These are phyloP conservation scores for Platismatia glauca DNA, from an alignment of 495 filamentous ascomycete species.

Conservation along the genomic window DNA sequence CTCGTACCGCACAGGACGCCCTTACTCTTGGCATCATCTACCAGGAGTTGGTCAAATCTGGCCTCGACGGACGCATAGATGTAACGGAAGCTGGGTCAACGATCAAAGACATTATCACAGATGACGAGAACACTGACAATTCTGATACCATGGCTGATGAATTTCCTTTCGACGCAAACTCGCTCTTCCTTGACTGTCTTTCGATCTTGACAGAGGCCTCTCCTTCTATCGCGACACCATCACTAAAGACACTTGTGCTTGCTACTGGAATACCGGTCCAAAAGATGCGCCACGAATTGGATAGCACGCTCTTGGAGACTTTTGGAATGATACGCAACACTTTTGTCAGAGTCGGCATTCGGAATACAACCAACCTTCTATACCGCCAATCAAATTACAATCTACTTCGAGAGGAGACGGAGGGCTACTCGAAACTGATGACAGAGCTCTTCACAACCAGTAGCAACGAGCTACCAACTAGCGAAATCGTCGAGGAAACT, in stretches of 20 bases:
- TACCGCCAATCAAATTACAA: conserved; percentile 98
- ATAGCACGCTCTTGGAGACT: conserved; percentile 60
- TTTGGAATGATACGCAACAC: conserved; percentile 74
- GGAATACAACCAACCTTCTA: conserved; percentile 81
- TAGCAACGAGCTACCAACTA: conserved; percentile 49
- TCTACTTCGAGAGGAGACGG: conserved; percentile 86
- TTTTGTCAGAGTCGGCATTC: conserved; percentile 72
- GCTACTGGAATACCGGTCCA: conserved; percentile 62
- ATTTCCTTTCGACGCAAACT: conserved; percentile 48
- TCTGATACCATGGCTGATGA: conserved; percentile 26
- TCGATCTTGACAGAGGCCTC: conserved; percentile 69
- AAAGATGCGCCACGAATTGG: conserved; percentile 75
- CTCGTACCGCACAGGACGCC: conserved; percentile 55
- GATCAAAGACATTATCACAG: conserved; percentile 65
- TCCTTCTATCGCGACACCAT: conserved; percentile 32
- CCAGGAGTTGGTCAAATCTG: conserved; percentile 73
- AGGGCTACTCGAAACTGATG: conserved; percentile 84
- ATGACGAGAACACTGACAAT: conserved; percentile 34
- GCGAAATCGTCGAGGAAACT: conserved; percentile 57
- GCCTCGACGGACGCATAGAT: conserved; percentile 56
- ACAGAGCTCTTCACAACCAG: conserved; percentile 83
- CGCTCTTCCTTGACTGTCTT: conserved; percentile 72
- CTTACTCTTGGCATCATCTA: conserved; percentile 60
- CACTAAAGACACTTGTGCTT: conserved; percentile 47
- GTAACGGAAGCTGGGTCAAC: conserved; percentile 60